A percentile compares a stretch with the other conserved stretches of the same genome.
Conservation (phyloP, 2,329 filamentous ascomycete species). For the Aspergillus floridensis region DNA sequence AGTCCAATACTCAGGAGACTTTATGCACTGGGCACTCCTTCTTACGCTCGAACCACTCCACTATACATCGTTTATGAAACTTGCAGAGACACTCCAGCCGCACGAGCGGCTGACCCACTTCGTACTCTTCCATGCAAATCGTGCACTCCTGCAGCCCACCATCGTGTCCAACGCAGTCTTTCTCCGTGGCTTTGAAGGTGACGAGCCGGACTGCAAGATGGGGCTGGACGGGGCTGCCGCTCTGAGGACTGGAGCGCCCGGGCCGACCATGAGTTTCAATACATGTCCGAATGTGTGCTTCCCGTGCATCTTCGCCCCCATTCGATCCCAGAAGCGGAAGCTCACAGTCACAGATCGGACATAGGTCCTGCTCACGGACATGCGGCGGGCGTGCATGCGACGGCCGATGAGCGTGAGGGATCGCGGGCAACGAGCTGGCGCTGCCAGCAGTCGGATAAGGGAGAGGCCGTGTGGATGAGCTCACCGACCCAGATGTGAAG, state of each 20-base stretch:
- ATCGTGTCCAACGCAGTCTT: slow-evolving; percentile 58
- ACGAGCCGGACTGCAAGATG: slow-evolving; percentile 38
- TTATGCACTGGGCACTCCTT: slow-evolving; percentile 63
- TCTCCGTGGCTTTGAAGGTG: slow-evolving; percentile 59
- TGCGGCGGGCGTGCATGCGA: slow-evolving; percentile 14
- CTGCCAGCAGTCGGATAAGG: slow-evolving; percentile 5
- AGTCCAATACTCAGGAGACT: slow-evolving; percentile 20
- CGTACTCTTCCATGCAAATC: slow-evolving; percentile 65
- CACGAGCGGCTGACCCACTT: slow-evolving; percentile 58
- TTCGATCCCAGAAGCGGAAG: slow-evolving; percentile 40
- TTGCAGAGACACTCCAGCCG: slow-evolving; percentile 63
- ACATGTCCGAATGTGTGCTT: slow-evolving; percentile 47
- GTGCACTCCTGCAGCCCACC: slow-evolving; percentile 57
- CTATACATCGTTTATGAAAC: slow-evolving; percentile 61
- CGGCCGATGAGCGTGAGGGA: slow-evolving; percentile 1
- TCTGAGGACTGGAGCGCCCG: slow-evolving; percentile 18
- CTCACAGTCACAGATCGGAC: slow-evolving; percentile 44
- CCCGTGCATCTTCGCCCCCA: slow-evolving; percentile 41
- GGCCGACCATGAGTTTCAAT: slow-evolving; percentile 38
- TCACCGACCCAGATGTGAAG: background rate
- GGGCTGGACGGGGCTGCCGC: slow-evolving; percentile 21
- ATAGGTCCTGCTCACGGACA: slow-evolving; percentile 46
- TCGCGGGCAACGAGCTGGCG: slow-evolving; percentile 7
- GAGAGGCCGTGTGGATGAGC: slow-evolving; percentile 10
- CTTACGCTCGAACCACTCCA: slow-evolving; percentile 59